Conservation (phyloP, 164 flowering plant species). For the Protea cynaroides region DNA sequence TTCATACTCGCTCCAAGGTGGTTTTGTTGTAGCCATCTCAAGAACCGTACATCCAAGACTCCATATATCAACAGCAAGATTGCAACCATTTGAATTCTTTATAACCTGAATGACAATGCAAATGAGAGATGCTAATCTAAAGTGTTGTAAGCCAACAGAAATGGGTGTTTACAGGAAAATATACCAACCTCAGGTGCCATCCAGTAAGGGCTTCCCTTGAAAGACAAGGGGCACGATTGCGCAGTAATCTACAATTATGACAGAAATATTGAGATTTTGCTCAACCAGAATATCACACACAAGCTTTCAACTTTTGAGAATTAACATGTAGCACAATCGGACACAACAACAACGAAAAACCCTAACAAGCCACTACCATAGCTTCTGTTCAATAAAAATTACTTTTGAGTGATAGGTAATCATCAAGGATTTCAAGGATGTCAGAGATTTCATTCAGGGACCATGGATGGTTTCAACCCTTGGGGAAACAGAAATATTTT, state of each 20-base stretch:
- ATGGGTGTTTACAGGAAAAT: neutral
- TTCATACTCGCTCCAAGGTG: constrained; percentile 90
- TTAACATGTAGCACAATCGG: neutral
- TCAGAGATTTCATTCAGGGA: too few species aligned
- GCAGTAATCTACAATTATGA: constrained; percentile 58
- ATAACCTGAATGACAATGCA: constrained; percentile 45
- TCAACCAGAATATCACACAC: neutral
- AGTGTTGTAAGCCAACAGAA: neutral
- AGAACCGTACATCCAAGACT: constrained; percentile 92
- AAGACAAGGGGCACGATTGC: constrained; percentile 76
- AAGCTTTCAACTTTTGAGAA: neutral
- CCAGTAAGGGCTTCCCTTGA: constrained; percentile 93
- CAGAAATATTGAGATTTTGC: constrained; percentile 1
- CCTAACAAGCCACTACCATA: neutral
- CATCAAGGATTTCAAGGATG: neutral
- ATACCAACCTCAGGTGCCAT: constrained; percentile 91
- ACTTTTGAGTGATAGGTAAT: neutral
- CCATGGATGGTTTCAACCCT: too few species aligned
- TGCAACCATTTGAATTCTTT: constrained; percentile 66
- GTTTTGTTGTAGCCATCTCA: constrained; percentile 93
- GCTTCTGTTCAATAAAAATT: neutral
- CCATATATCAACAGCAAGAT: constrained; percentile 88
- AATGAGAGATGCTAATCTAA: constrained; percentile 3
- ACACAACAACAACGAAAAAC: neutral
- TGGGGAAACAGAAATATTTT: too few species aligned